Evolutionary conservation across 768 basidiomycete genomes (phyloP).

Genomic region (Russula emetica): DNA sequence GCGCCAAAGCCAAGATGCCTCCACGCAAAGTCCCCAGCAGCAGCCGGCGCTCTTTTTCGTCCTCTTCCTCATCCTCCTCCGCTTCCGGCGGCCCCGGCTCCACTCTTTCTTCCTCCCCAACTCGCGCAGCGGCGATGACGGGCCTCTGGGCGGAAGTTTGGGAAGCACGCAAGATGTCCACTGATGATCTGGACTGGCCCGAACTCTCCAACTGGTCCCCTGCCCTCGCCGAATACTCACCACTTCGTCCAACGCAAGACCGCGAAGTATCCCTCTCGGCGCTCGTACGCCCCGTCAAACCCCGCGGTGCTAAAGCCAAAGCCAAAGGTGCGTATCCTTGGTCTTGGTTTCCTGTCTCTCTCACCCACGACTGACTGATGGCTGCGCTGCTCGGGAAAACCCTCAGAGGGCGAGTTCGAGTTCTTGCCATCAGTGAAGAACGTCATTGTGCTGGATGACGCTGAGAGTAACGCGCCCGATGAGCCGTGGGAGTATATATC

Average conservation of each 20-base stretch:
- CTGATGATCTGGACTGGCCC: slow-evolving; percentile 20
- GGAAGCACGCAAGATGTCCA: slow-evolving; percentile 8
- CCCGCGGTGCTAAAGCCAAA: slow-evolving; percentile 33
- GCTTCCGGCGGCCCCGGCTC: not conserved
- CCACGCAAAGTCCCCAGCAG: not conserved
- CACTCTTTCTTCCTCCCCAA: not conserved
- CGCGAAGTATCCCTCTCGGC: slow-evolving; percentile 31
- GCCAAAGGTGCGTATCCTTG: slow-evolving; percentile 35
- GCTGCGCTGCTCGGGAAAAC: not conserved
- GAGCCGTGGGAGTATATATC: slow-evolving; percentile 60
- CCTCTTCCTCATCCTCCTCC: not conserved
- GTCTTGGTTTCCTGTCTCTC: not conserved
- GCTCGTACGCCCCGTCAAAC: slow-evolving; percentile 30
- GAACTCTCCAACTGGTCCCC: slow-evolving; percentile 8
- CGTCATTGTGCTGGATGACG: slow-evolving; percentile 58
- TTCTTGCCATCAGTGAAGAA: slow-evolving; percentile 49
- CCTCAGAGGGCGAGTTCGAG: slow-evolving; percentile 51
- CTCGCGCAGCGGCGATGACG: not conserved
- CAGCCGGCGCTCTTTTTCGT: not conserved
- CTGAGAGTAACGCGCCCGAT: slow-evolving; percentile 41
- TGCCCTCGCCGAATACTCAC: not conserved
- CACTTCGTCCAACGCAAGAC: slow-evolving; percentile 18
- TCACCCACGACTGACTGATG: too few relatives aligned
- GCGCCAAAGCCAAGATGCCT: slow-evolving; percentile 22
- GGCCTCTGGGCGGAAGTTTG: slow-evolving; percentile 17